Conservation (phyloP, 2,329 filamentous ascomycete genomes). For the Bipolaris zeicola region DNA sequence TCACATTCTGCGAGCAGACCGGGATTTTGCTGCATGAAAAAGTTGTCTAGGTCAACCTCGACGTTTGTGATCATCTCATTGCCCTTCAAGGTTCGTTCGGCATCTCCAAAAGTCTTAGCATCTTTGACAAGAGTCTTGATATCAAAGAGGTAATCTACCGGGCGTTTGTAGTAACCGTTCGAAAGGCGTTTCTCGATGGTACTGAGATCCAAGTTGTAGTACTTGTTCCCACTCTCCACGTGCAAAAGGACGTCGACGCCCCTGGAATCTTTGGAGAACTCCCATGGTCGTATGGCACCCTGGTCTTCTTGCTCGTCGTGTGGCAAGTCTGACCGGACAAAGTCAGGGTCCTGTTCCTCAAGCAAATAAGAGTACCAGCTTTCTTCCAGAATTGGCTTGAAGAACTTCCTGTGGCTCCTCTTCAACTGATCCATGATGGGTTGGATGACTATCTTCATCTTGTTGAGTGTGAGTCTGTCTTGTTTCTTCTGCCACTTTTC, state of each 20-base stretch:
- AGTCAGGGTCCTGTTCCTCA: constrained; percentile 77
- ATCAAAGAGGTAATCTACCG: constrained; percentile 86
- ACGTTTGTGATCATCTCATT: constrained; percentile 93
- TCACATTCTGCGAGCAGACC: constrained; percentile 70
- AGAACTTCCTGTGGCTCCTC: constrained; percentile 84
- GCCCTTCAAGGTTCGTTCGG: constrained; percentile 80
- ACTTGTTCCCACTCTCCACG: constrained; percentile 78
- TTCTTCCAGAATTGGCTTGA: constrained; percentile 75
- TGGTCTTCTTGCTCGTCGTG: constrained; percentile 61
- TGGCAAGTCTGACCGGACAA: constrained; percentile 64
- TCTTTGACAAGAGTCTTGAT: constrained; percentile 86
- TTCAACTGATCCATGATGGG: constrained; percentile 98
- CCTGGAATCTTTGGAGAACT: constrained; percentile 78
- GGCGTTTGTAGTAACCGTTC: constrained; percentile 93
- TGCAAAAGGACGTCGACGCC: constrained; percentile 79
- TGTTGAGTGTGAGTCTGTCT: constrained; percentile 83
- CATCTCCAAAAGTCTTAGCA: constrained; percentile 79
- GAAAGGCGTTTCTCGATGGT: constrained; percentile 96
- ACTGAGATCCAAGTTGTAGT: constrained; percentile 90
- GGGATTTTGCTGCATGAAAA: constrained; percentile 65
- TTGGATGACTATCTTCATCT: constrained; percentile 86
- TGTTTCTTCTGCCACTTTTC: constrained; percentile 78
- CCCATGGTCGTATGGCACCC: constrained; percentile 70
- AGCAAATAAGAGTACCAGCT: constrained; percentile 78
- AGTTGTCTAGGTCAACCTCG: constrained; percentile 82